Percentiles rank a stretch among this genome's conserved stretches.
phyloP scores from a whole-genome alignment of 441 rosid genomes.

The Eruca vesicaria region DNA sequence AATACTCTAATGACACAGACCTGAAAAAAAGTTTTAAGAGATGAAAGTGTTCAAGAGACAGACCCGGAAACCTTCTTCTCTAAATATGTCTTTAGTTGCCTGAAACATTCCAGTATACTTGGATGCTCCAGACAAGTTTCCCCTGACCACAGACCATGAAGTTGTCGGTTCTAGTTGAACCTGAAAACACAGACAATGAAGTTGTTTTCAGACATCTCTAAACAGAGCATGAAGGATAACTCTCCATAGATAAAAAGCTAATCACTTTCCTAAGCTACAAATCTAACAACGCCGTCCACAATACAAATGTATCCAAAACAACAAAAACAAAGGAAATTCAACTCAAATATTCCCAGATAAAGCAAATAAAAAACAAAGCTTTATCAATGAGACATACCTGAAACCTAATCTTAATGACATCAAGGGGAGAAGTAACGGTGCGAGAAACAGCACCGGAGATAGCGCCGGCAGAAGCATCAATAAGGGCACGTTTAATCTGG shows the following conservation, averaged over 20 bases:
- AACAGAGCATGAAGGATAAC: background rate
- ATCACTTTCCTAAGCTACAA: constrained; percentile 1
- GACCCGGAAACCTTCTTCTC: constrained; percentile 94
- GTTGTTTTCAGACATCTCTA: background rate
- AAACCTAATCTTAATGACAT: constrained; percentile 94
- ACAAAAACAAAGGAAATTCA: background rate
- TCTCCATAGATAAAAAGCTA: background rate
- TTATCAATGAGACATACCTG: constrained; percentile 51
- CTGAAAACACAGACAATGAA: constrained; percentile 39
- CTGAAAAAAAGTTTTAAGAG: background rate
- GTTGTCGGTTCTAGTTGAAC: constrained; percentile 95
- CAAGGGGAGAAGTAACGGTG: constrained; percentile 94
- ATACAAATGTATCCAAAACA: background rate
- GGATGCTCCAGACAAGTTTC: constrained; percentile 48
- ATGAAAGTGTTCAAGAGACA: constrained; percentile 19
- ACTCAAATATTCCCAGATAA: background rate
- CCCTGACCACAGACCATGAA: constrained; percentile 64
- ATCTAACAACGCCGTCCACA: background rate
- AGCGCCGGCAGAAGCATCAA: constrained; percentile 80
- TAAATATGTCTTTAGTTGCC: constrained; percentile 82
- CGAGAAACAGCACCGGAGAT: constrained; percentile 81
- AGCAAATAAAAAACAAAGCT: background rate
- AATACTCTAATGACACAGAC: background rate
- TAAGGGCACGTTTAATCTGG: constrained; percentile 65
- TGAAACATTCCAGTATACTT: constrained; percentile 90